These are phyloP conservation scores for Gossypium gossypioides DNA, from an alignment of 441 rosid genomes.

Conservation along the genomic window DNA sequence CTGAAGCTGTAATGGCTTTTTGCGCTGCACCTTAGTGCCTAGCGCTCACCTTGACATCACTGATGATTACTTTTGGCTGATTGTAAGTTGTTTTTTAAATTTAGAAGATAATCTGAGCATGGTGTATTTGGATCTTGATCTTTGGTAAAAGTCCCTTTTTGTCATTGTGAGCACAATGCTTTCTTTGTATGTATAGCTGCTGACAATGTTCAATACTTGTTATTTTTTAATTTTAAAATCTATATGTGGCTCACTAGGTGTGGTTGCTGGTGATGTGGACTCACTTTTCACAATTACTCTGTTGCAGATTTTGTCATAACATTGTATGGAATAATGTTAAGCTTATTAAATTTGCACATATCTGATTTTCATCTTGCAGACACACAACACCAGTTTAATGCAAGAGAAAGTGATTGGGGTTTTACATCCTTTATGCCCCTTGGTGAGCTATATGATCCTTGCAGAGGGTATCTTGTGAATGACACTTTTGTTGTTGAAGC, in stretches of 20 bases:
- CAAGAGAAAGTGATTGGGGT: conserved; percentile 40
- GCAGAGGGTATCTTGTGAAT: conserved; percentile 31
- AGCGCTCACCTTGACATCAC: neutral
- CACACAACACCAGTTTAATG: conserved; percentile 36
- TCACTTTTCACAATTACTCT: neutral
- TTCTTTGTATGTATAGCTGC: neutral
- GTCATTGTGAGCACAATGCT: neutral
- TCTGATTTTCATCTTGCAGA: conserved; percentile 22
- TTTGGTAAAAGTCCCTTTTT: neutral
- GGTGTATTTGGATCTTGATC: neutral
- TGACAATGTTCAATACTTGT: neutral
- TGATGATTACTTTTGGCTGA: neutral
- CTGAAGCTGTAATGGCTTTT: neutral
- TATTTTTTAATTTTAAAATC: neutral
- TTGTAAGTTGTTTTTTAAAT: neutral
- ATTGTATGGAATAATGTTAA: neutral
- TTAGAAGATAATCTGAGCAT: neutral
- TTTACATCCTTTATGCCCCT: conserved; percentile 42
- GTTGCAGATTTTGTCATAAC: neutral
- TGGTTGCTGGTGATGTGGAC: neutral
- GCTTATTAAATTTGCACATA: neutral
- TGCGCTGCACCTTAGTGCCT: neutral
- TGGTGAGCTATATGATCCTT: conserved; percentile 33
- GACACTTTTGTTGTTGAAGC: conserved; percentile 35
- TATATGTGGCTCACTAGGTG: neutral